Percentiles rank a stretch among this genome's conserved stretches.
Conservation (phyloP, 768 basidiomycete genomes). For the Mycena galopus region DNA sequence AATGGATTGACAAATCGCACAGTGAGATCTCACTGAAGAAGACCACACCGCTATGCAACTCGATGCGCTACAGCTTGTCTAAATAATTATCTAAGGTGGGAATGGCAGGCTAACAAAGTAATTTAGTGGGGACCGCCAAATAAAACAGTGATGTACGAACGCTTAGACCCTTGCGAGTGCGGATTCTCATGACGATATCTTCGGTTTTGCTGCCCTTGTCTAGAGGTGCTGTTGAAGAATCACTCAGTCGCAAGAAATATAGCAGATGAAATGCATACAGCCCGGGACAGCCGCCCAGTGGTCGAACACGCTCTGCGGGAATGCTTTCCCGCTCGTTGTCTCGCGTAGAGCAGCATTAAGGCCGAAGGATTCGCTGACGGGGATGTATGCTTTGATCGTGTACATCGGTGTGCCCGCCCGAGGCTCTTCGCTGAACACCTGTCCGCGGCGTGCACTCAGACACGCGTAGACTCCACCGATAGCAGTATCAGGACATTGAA, state of each 20-base stretch:
- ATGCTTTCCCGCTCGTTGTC: conserved; percentile 95
- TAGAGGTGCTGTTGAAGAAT: conserved; percentile 65
- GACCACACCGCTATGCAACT: not conserved
- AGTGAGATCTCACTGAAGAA: not conserved
- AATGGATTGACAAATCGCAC: not conserved
- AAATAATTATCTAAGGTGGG: conserved; percentile 90
- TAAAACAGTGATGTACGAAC: conserved; percentile 48
- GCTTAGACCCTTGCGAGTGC: conserved; percentile 95
- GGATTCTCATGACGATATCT: conserved; percentile 83
- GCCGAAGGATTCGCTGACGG: conserved; percentile 93
- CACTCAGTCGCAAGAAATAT: not conserved
- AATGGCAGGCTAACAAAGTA: conserved; percentile 75
- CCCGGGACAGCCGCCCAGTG: conserved; percentile 91
- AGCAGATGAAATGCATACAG: conserved; percentile 59
- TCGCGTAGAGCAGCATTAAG: conserved; percentile 96
- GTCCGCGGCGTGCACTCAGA: conserved; percentile 96
- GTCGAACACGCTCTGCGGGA: conserved; percentile 96
- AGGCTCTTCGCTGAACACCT: conserved; percentile 98
- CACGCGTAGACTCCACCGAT: conserved; percentile 97
- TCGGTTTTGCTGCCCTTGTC: conserved; percentile 94
- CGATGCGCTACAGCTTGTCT: conserved; percentile 78
- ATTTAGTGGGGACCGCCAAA: conserved; percentile 11
- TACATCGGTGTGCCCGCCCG: conserved; percentile 98
- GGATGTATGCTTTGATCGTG: conserved; percentile 97
- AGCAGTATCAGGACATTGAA: conserved; percentile 96